Base-by-base conservation (phyloP, 352 stramenopile species). In the Blastocystis sp. region DNA sequence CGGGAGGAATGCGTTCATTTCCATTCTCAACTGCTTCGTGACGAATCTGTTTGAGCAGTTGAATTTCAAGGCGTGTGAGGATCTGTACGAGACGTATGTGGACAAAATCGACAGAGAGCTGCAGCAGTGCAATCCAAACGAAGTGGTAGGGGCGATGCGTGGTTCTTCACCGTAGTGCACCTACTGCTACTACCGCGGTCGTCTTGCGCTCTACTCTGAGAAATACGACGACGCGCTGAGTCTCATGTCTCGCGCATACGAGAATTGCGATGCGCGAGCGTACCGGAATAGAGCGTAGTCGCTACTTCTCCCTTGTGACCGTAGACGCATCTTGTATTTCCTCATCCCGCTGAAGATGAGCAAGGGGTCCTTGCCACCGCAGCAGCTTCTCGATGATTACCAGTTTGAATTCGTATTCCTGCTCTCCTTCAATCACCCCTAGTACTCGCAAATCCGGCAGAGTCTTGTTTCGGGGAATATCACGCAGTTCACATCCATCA, bases 271-370 rank as follows among this genome's bases (percentile, higher is more conserved):
- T 35, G 4, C 31, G 13, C 24, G 21, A 37, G 24, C 55, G 55
- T 37, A 62, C 3, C 69, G 39, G 1, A 80, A 80, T 33, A 6
- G 31, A 16, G n/a, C 69, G 69, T 80, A 62, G 26, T 9, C 2
- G 9, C 12, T 41, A 16, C 12, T 10, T 1, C 1, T 24, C 1
- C 0, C 4, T 29, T 63, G 9, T 55, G 6, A 26, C 1, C 39
- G 69, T 63, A 80, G 69, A 65, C 69, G 69, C n/a, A 41, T 80
- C 41, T 0, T 80, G 45, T 80, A 62, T 16, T 80, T 62, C 39
- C 13, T 39, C 12, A 80, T 80, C 62, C 69, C 69, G 2, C 60
- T 80, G 33, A 62, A 61, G 45, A 33, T 80, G 69, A 26, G 21
- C 13, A 65, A 37, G 21, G 45, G 45, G 12, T 1, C 6, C 6